Evolutionary conservation across 2,329 filamentous ascomycete genomes (phyloP), one percentile per base, ranked within the genome.

Genomic region (Colletotrichum karsti): DNA sequence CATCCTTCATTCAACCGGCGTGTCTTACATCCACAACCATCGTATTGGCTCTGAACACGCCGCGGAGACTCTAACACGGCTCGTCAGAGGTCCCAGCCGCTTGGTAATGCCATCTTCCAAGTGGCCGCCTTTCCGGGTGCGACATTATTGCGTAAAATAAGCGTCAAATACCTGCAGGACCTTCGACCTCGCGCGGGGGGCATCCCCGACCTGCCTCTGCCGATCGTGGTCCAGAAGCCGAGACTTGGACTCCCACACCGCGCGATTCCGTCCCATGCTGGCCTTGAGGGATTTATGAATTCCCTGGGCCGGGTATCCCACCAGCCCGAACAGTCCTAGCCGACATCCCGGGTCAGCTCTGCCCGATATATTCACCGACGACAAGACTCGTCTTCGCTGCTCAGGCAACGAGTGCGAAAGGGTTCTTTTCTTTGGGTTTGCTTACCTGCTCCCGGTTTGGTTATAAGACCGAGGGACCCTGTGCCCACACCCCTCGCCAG

Each of bases 401-500:
- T 26, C 10, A 18, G 3, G 28, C 56, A 26, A 48, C 4, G 9
- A 51, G 41, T 56, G n/a, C n/a, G n/a, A n/a, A 46, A 54, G 41
- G 8, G 8, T 15, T 6, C n/a, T n/a, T n/a, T n/a, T n/a, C n/a
- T n/a, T n/a, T n/a, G n/a, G n/a, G 41, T 65, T 26, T 54, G 18
- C 74, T 57, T 69, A 76, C 75, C 74, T n/a, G 74, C 71, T 26
- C 71, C 69, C 4, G 74, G 58, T 53, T 74, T 74, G 13, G 74
- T 70, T 0, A 70, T 13, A 1, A 74, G 35, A 2, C 74, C 73
- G 20, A 72, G 63, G 1, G 72, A 67, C 2, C 79, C 81, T 58
- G 78, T 81, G 1, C 74, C 75, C 0, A 80, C 41, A 0, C 79
- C 78, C 39, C 77, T 78, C 2, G 73, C 69, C 9, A 78, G 73